Evolutionary conservation across 306 rosid genomes (phyloP).

Genomic region (Fragaria ananassa): DNA sequence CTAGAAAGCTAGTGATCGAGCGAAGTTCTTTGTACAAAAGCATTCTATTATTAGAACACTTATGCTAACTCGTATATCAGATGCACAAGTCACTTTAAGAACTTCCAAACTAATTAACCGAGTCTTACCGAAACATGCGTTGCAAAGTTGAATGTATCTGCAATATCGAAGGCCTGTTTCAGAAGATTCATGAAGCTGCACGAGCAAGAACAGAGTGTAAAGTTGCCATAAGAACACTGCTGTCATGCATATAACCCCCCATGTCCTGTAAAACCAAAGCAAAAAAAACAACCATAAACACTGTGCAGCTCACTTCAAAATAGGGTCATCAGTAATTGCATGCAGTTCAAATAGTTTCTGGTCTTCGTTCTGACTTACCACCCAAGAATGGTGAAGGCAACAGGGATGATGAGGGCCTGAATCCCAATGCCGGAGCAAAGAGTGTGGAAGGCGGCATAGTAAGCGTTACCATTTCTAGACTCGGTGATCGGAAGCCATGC

Average conservation of each 20-base stretch:
- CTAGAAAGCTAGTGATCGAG: neutral
- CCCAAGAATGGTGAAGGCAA: constrained; percentile 46
- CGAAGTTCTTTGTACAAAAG: neutral
- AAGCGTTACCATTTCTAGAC: constrained; percentile 50
- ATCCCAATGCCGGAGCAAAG: constrained; percentile 54
- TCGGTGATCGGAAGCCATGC: constrained; percentile 66
- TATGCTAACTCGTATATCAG: neutral
- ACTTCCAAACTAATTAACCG: neutral
- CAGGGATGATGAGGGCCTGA: constrained; percentile 48
- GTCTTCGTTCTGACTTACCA: constrained; percentile 28
- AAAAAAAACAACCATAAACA: neutral
- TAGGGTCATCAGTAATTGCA: neutral
- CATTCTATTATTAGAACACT: neutral
- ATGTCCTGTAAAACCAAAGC: constrained; percentile 30
- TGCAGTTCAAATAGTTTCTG: neutral
- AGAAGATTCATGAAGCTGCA: constrained; percentile 45
- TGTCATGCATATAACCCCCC: constrained; percentile 43
- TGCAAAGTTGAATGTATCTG: constrained; percentile 44
- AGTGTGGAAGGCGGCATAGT: constrained; percentile 49
- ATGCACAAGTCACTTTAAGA: neutral
- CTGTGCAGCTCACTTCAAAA: neutral
- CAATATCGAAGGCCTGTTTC: constrained; percentile 45
- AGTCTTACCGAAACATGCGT: constrained; percentile 33
- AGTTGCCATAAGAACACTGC: constrained; percentile 47
- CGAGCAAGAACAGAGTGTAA: constrained; percentile 42